phyloP scores from a whole-genome alignment of 2,329 filamentous ascomycete genomes.

The Aspergillus latus region DNA sequence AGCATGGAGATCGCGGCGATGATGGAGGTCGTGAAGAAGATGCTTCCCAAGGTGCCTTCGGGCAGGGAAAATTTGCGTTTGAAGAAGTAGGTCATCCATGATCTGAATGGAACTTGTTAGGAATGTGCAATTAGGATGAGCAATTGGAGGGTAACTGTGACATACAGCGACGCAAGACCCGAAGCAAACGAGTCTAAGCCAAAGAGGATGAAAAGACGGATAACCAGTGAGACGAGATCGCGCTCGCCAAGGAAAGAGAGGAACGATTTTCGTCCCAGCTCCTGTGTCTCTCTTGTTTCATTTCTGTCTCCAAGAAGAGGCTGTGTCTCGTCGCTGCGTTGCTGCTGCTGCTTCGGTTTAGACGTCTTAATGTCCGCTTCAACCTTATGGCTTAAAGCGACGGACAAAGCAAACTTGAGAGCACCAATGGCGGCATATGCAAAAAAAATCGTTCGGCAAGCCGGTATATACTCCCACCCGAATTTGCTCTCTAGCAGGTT shows the following conservation, averaged over 20 bases:
- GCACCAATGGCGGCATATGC: slow-evolving; percentile 58
- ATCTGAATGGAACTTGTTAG: slow-evolving; percentile 29
- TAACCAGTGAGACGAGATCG: slow-evolving; percentile 37
- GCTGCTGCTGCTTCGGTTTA: slow-evolving; percentile 17
- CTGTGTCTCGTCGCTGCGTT: slow-evolving; percentile 33
- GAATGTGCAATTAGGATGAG: slow-evolving; percentile 12
- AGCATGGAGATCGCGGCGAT: slow-evolving; percentile 46
- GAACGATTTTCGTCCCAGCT: slow-evolving; percentile 38
- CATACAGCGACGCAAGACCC: slow-evolving; percentile 65
- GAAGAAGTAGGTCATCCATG: slow-evolving; percentile 59
- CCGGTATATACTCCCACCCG: slow-evolving; percentile 47
- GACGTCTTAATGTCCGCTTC: slow-evolving; percentile 40
- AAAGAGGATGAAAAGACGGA: slow-evolving; percentile 65
- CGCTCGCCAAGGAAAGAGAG: slow-evolving; percentile 57
- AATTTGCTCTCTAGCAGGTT: slow-evolving; percentile 48
- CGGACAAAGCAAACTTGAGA: slow-evolving; percentile 56
- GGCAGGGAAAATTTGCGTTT: slow-evolving; percentile 55
- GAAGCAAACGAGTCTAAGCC: slow-evolving; percentile 68
- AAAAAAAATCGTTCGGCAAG: slow-evolving; percentile 59
- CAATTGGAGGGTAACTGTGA: slow-evolving; percentile 18
- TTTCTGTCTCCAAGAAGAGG: slow-evolving; percentile 30
- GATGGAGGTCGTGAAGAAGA: slow-evolving; percentile 52
- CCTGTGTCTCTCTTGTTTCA: slow-evolving; percentile 16
- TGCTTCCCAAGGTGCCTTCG: slow-evolving; percentile 54
- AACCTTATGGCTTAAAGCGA: slow-evolving; percentile 51